These are phyloP conservation scores for Lachnellula subtilissima DNA, from an alignment of 2,329 filamentous ascomycete species.

Conservation along the genomic window DNA sequence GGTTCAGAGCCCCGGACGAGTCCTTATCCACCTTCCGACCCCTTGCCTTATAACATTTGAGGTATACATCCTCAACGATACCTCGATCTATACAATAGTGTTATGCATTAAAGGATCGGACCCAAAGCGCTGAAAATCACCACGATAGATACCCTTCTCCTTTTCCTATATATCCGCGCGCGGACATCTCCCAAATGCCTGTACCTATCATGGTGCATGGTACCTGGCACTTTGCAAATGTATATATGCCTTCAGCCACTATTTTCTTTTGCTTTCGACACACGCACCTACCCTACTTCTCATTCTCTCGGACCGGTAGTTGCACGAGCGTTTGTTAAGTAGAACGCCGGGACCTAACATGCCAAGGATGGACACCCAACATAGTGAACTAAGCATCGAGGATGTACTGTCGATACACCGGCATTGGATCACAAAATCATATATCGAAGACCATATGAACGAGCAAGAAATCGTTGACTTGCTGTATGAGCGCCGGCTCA, in stretches of 20 bases:
- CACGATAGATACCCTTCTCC: too few relatives aligned
- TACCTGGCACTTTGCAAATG: neutral
- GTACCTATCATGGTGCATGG: neutral
- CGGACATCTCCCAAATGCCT: neutral
- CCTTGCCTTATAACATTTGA: neutral
- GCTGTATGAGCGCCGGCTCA: conserved; percentile 12
- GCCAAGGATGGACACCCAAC: conserved; percentile 15
- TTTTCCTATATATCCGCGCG: neutral
- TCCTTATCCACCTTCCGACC: neutral
- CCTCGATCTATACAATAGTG: neutral
- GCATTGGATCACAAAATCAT: conserved; percentile 19
- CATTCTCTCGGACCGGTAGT: neutral
- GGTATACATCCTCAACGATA: neutral
- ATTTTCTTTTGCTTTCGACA: neutral
- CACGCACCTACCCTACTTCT: neutral
- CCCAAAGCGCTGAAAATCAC: neutral
- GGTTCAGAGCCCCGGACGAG: neutral
- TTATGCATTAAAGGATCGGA: neutral
- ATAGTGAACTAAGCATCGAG: conserved; percentile 18
- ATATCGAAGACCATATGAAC: conserved; percentile 18
- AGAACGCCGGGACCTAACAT: neutral
- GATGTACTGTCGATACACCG: conserved; percentile 21
- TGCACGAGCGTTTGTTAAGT: neutral
- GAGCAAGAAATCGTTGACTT: conserved; percentile 19
- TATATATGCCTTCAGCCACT: neutral